Base-by-base conservation (phyloP, 2,329 filamentous ascomycete genomes). In the Fusarium sp. region DNA sequence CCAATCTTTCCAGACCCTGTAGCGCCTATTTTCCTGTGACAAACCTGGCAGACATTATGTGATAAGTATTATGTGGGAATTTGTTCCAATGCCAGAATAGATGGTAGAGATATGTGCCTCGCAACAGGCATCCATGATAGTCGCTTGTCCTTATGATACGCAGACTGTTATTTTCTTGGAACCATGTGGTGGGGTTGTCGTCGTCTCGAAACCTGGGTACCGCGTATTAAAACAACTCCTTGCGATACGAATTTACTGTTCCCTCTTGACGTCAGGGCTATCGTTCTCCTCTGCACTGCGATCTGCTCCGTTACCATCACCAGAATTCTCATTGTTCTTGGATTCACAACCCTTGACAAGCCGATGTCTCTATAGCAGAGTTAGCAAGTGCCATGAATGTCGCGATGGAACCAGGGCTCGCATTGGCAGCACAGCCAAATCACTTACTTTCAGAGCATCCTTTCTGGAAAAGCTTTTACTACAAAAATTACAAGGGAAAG, bases 391-490 rank as follows among this genome's bases (percentile, higher is more conserved):
- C 22, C 20, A n/a, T 8, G 15, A 17, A 38, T n/a, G 22, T 30
- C n/a, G 17, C 20, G 22, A n/a, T 36, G 15, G 14, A 48, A 30
- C 26, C 14, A 30, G 48, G 22, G 9, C 12, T 5, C 24, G 10
- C 18, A 28, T 24, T 18, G 22, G 35, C 32, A 22, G 22, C 38
- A 51, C 44, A 14, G 12, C 30, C 22, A 24, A 20, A 42, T 32
- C 58, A 72, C 90, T 78, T 85, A 98, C 96, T 93, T 98, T 98
- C 36, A 99, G 86, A 15, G 96, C 96, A 83, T 98, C 96, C 81
- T 98, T 98, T 68, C 96, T 89, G 7, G 95, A 98, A 80, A 99
- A 99, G 81, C 94, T 96, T 89, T 98, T 98, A 70, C 97, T 95
- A 81, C 96, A 99, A 79, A 93, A 92, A 12, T 87, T 90, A 81